Conservation (phyloP, 345 rosid genomes). For the Populus ilicifolia region DNA sequence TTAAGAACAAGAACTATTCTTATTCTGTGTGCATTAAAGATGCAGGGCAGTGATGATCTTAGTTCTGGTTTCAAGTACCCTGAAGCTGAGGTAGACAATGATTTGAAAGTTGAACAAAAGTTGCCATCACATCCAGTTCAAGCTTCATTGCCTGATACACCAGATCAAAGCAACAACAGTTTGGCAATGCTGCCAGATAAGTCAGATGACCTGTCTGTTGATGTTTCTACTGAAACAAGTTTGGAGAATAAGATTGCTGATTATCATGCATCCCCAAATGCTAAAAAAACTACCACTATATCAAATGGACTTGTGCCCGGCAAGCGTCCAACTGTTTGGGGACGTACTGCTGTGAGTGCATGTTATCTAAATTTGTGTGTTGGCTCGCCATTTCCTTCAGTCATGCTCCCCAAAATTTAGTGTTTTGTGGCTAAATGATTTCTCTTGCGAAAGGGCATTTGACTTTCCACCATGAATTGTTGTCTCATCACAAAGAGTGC, state of each 20-base stretch:
- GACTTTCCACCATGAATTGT: not conserved
- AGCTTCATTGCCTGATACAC: conserved; percentile 26
- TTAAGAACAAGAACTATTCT: not conserved
- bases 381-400: conserved; percentile 2
- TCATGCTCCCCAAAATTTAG: conserved; percentile 3
- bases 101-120: conserved; percentile 27
- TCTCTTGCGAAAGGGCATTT: not conserved
- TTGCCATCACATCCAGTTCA: conserved; percentile 32
- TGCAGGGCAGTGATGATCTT: conserved; percentile 45
- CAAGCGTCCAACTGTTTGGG: conserved; percentile 43
- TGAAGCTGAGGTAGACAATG: conserved; percentile 35
- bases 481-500: conserved; percentile 1
- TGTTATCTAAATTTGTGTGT: conserved; percentile 5
- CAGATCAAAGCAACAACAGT: conserved; percentile 20
- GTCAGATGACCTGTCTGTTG: conserved; percentile 26
- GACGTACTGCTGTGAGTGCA: conserved; percentile 71
- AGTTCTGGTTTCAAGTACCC: conserved; percentile 39
- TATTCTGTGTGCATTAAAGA: conserved; percentile 2
- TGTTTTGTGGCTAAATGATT: not conserved
- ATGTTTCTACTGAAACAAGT: conserved; percentile 26
- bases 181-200: conserved; percentile 16
- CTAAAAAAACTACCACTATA: conserved; percentile 38
- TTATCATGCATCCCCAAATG: conserved; percentile 24
- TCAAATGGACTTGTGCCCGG: conserved; percentile 37
- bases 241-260: conserved; percentile 25